Conservation (phyloP, 345 rosid genomes). For the Hibiscus mutabilis region DNA sequence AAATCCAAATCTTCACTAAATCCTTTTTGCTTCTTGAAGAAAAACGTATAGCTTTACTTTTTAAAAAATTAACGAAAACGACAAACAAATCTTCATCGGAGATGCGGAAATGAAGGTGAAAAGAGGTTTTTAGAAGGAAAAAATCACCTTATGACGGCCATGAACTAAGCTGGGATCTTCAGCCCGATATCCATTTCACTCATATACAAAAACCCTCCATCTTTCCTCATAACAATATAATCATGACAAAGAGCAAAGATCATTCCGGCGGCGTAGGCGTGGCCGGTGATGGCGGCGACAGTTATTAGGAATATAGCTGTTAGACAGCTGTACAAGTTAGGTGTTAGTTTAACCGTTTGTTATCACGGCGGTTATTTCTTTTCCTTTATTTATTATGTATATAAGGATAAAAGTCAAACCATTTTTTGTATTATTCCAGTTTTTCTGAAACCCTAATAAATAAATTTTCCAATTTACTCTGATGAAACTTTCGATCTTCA, state of each 20-base stretch:
- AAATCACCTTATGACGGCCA: constrained; percentile 30
- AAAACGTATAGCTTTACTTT: too few species aligned
- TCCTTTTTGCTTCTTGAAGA: neutral
- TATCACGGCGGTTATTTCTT: too few species aligned
- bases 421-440: too few species aligned
- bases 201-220: constrained; percentile 56
- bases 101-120: too few species aligned
- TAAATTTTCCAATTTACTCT: too few species aligned
- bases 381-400: too few species aligned
- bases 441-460: too few species aligned
- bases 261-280: constrained; percentile 54
- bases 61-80: neutral
- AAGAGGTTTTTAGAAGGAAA: neutral
- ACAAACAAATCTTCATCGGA: neutral
- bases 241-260: constrained; percentile 49
- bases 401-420: too few species aligned
- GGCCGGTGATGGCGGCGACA: constrained; percentile 57
- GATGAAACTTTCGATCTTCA: too few species aligned
- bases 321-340: too few species aligned
- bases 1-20: neutral
- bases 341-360: too few species aligned
- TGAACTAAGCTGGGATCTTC: constrained; percentile 27
- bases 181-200: constrained; percentile 51
- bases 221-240: constrained; percentile 47
- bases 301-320: too few species aligned